Evolutionary conservation across 208 protist genomes (phyloP), one percentile per base, ranked within the genome.

Genomic region (Crithidia brevicula): DNA sequence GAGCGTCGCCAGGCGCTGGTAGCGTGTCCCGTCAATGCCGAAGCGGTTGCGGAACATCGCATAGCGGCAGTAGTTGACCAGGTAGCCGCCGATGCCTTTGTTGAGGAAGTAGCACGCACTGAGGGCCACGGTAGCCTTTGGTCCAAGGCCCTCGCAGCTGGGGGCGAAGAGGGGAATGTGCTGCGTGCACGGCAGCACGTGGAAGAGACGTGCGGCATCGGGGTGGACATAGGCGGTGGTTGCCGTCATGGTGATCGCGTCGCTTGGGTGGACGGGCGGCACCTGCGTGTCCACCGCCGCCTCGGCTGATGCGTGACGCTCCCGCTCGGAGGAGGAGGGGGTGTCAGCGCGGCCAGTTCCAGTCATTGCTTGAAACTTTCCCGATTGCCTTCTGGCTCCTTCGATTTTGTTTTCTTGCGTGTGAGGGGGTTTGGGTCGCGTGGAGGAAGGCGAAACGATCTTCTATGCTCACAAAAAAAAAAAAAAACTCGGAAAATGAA

Each of bases 31-130:
- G 11, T 59, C 65, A 13, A 87, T 56, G 30, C 79, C 80, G 54
- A 77, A 88, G 58, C 74, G 74, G 28, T 73, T 28, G 6, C 61
- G 54, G 46, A 91, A 85, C 81, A 94, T 87, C 13, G 85, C 69
- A 54, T 70, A 80, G 20, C 59, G n/a, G 11, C 60, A 68, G 34
- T 54, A 58, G 15, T 49, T 57, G 15, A 90, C 65, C 18, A 81
- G 40, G 50, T 89, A 57, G 52, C 73, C 54, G 47, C 72, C 73
- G 40, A 86, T 31, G 15, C 81, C 81, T 38, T 82, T 86, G 62
- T 45, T 74, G 11, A 85, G 58, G 25, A 92, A 74, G 67, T 85
- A 82, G 30, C 53, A 60, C 30, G 82, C 25, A 20, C 79, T 79
- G 4, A 93, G 67, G 1, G 81, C 42, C 3, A 76, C 20, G 8